Base-by-base conservation (phyloP, 225 moss, liverwort and hornwort genomes). In the Anthoceros angustus region DNA sequence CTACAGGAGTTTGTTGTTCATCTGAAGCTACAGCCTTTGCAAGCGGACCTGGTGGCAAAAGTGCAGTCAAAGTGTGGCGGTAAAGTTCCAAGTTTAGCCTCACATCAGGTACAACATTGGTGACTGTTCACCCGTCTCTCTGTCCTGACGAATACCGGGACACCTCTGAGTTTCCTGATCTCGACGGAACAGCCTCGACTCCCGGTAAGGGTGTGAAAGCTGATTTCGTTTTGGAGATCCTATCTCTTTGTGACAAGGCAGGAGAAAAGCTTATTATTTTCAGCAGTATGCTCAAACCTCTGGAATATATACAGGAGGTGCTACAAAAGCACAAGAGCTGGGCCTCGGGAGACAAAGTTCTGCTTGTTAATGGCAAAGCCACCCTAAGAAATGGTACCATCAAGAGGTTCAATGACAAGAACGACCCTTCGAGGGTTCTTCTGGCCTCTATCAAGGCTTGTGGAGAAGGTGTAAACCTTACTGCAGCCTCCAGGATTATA, bases 401-500 rank as follows among this genome's bases (percentile, higher is more conserved):
- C n/a, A n/a, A n/a, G 12, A 62, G 55, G 12, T 91, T 92, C 60
- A 92, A 92, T 66, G 18, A 61, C 0, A 16, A 66, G 75, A 42
- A 39, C 50, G 10, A 68, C 49, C 66, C 78, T 24, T 78, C 67
- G 1, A 71, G 70, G 9, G 80, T 98, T 70, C 25, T 98, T 21
- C 75, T 89, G 48, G 88, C 84, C 9, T 98, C 92, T 10, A 92
- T 85, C 8, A 92, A 87, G 72, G 92, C 92, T 0, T 98, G 32
- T 32, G 32, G 91, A 45, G 98, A 98, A 75, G 98, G 92, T 2
- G 86, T 98, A 5, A 87, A 80, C 21, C 78, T 98, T 0, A 82
- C 89, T 4, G 98, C 88, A 39, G 98, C 98, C 40, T 89, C n/a
- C 3, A 75, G 92, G 23, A 86, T 98, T 12, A 84, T 98, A 7